Evolutionary conservation across 2,329 filamentous ascomycete species (phyloP).

Genomic region (Paecilomyces sp.): DNA sequence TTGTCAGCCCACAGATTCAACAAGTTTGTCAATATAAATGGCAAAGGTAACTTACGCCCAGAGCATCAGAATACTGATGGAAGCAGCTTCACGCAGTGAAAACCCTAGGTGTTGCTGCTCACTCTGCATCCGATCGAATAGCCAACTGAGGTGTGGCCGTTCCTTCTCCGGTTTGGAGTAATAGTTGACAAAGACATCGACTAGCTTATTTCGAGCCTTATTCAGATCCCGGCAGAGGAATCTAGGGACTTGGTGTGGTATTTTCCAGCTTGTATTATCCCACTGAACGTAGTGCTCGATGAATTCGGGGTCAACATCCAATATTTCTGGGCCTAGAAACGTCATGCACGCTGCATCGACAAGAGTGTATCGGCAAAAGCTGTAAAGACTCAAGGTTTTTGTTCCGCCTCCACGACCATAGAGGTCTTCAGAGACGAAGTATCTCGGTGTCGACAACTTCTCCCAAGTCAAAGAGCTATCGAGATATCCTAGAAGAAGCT

Average conservation of each 20-base stretch:
- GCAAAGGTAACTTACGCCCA: not conserved
- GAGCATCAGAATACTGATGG: not conserved
- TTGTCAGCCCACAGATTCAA: not conserved
- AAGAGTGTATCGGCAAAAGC: not conserved
- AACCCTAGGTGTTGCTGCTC: not conserved
- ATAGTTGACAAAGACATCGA: not conserved
- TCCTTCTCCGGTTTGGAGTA: not conserved
- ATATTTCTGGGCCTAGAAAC: not conserved
- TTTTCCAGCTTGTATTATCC: not conserved
- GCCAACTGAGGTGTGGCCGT: not conserved
- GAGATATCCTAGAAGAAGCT: not conserved
- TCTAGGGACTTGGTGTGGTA: not conserved
- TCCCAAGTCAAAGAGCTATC: not conserved
- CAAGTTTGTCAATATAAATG: not conserved
- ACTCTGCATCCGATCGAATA: not conserved
- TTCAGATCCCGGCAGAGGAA: not conserved
- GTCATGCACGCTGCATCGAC: not conserved
- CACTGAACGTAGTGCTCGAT: not conserved
- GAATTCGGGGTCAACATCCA: not conserved
- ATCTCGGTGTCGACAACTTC: not conserved
- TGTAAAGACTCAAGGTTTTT: not conserved
- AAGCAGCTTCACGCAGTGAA: not conserved
- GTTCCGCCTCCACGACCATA: not conserved
- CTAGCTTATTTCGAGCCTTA: not conserved
- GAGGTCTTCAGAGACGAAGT: not conserved